Base-by-base conservation (phyloP, 495 filamentous ascomycete species). In the Lasiosphaeriaceae sp. region DNA sequence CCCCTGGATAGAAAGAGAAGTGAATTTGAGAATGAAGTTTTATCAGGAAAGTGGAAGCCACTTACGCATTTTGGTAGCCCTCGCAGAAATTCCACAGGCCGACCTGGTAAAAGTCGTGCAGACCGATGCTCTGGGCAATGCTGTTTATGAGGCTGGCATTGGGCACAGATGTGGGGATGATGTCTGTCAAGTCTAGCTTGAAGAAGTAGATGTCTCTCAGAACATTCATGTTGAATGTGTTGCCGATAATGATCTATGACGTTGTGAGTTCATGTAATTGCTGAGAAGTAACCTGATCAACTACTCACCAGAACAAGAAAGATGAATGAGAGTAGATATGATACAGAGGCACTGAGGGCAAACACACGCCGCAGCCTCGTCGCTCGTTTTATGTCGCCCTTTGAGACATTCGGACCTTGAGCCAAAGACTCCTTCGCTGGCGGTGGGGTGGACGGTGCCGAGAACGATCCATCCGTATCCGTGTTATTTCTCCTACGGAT, bases 31-130 rank as follows among this genome's bases (percentile, higher is more conserved):
- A n/a, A n/a, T n/a, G 19, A 43, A 21, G 12, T 31, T 20, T n/a
- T n/a, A n/a, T n/a, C n/a, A 52, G 17, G 39, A 24, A 26, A 50
- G 34, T 47, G 29, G 47, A 16, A 8, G 44, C 19, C 8, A 63
- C 71, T 12, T 67, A 76, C 71, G 81, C 71, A 45, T 77, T 77
- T 44, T 84, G 71, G 71, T 90, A 92, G 17, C 92, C 92, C 72
- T 93, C 89, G 63, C 52, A 55, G 21, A 55, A 55, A 20, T 55
- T 55, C 52, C 52, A 55, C 35, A 96, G 69, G 5, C 92, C 92
- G 35, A 96, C 90, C 63, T 90, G 86, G 69, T 97, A 97, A 73
- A 94, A 97, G 72, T 96, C 92, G 61, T 95, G 90, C 17, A 96
- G 76, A 7, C 92, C 92, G 48, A 97, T 80, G 11, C 86, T 86